These are phyloP conservation scores for Zangia roseola DNA, from an alignment of 768 basidiomycete species.

Conservation along the genomic window DNA sequence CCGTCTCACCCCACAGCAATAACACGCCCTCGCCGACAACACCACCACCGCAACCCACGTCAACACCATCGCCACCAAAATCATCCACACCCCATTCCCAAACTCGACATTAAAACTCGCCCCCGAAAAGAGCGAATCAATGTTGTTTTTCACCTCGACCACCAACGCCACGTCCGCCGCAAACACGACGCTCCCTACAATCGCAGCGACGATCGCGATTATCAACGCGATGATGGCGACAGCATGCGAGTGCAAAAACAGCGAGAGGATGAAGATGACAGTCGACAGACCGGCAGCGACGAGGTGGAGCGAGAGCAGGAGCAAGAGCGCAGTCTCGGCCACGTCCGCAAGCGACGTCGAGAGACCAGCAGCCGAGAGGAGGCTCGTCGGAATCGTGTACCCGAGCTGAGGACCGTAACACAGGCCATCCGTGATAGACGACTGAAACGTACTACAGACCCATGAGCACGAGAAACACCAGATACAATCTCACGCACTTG, in stretches of 20 bases:
- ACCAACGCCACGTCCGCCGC: constrained; percentile 64
- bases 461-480: neutral
- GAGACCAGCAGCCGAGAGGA: constrained; percentile 45
- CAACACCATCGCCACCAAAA: constrained; percentile 51
- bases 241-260: constrained; percentile 58
- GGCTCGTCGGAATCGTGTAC: constrained; percentile 55
- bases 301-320: constrained; percentile 68
- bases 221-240: constrained; percentile 60
- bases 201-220: constrained; percentile 51
- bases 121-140: constrained; percentile 37
- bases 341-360: constrained; percentile 42
- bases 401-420: constrained; percentile 70
- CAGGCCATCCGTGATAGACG: constrained; percentile 22
- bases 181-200: constrained; percentile 55
- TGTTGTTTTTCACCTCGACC: constrained; percentile 44
- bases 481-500: constrained; percentile 34
- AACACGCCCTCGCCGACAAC: constrained; percentile 63
- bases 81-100: constrained; percentile 76
- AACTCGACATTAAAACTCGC: constrained; percentile 48
- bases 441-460: constrained; percentile 7
- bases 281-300: constrained; percentile 60
- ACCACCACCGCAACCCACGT: constrained; percentile 61
- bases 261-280: constrained; percentile 47
- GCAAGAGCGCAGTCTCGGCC: constrained; percentile 49
- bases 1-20: constrained; percentile 64